A percentile compares a stretch with the other conserved stretches of the same genome.
Evolutionary conservation across 1,284 basidiomycete species (phyloP).

Genomic region (Ustilago cynodontis): DNA sequence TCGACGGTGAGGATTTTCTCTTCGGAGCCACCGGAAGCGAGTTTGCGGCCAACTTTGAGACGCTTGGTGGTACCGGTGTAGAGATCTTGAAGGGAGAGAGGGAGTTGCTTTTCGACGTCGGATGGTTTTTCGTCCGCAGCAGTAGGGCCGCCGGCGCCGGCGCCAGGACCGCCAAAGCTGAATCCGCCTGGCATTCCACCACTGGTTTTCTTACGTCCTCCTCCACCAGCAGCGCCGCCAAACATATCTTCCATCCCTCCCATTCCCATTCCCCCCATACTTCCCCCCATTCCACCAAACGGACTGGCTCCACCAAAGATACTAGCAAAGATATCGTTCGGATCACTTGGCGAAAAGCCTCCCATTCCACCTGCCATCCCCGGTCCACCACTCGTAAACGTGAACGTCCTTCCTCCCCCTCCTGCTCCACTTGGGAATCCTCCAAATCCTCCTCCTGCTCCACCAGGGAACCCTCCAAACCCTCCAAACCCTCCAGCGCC

Average conservation of each 20-base stretch:
- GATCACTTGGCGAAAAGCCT: constrained; percentile 76
- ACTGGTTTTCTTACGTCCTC: constrained; percentile 22
- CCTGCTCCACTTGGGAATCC: constrained; percentile 52
- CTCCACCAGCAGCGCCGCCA: constrained; percentile 50
- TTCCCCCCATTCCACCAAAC: no score
- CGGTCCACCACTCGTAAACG: constrained; percentile 46
- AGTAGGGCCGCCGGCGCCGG: neutral
- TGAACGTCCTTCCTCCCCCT: constrained; percentile 54
- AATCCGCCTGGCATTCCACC: constrained; percentile 47
- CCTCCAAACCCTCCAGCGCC: constrained; percentile 61
- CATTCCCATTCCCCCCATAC: constrained; percentile 61
- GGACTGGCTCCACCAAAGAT: constrained; percentile 66
- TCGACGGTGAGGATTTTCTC: constrained; percentile 81
- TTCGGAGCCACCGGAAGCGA: constrained; percentile 80
- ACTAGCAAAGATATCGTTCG: constrained; percentile 90
- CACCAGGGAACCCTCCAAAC: constrained; percentile 54
- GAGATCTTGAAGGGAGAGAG: constrained; percentile 89
- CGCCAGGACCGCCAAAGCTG: constrained; percentile 20
- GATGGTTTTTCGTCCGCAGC: constrained; percentile 70
- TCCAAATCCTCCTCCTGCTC: constrained; percentile 31
- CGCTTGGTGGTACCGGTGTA: constrained; percentile 89
- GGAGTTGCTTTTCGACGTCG: constrained; percentile 84
- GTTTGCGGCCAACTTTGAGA: constrained; percentile 85
- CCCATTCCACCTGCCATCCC: constrained; percentile 51
- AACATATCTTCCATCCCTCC: constrained; percentile 62